These are phyloP conservation scores for Ophiostoma fasciatum DNA, from an alignment of 2,329 filamentous ascomycete species.

Conservation along the genomic window DNA sequence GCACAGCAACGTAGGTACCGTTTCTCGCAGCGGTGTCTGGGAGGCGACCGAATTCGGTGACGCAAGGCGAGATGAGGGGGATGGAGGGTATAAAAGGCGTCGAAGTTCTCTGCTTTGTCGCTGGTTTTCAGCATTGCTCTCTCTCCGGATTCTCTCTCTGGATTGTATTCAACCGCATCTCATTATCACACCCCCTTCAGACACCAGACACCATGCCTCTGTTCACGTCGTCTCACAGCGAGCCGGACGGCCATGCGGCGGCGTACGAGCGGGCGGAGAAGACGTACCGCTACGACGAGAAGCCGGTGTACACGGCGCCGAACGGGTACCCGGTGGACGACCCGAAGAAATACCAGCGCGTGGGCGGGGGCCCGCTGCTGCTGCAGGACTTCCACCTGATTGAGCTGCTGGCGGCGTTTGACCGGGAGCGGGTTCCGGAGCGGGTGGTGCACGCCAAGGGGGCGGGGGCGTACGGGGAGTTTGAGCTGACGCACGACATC, in stretches of 20 bases:
- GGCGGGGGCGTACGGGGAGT: conserved; percentile 15
- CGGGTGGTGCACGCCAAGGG: conserved; percentile 17
- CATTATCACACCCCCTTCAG: too few species aligned
- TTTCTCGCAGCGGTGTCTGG: too few species aligned
- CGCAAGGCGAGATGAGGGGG: too few species aligned
- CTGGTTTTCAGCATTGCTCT: too few species aligned
- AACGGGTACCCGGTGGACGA: conserved; percentile 43
- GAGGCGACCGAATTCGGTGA: too few species aligned
- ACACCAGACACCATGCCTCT: too few species aligned
- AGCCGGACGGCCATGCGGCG: not conserved
- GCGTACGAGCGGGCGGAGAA: conserved; percentile 13
- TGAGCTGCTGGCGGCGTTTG: conserved; percentile 41
- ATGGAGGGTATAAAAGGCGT: too few species aligned
- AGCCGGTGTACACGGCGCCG: conserved; percentile 43
- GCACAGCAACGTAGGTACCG: too few species aligned
- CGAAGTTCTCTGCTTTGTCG: too few species aligned
- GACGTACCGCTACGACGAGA: conserved; percentile 40
- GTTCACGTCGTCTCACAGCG: too few species aligned
- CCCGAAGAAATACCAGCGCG: conserved; percentile 19
- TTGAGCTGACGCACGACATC: conserved; percentile 14
- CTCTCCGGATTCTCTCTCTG: too few species aligned
- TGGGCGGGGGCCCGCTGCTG: conserved; percentile 36
- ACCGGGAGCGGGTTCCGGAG: conserved; percentile 20
- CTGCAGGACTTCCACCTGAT: conserved; percentile 53
- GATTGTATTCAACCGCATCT: too few species aligned